These are phyloP conservation scores for Termitomyces sp. DNA, from an alignment of 768 basidiomycete genomes.

Conservation along the genomic window DNA sequence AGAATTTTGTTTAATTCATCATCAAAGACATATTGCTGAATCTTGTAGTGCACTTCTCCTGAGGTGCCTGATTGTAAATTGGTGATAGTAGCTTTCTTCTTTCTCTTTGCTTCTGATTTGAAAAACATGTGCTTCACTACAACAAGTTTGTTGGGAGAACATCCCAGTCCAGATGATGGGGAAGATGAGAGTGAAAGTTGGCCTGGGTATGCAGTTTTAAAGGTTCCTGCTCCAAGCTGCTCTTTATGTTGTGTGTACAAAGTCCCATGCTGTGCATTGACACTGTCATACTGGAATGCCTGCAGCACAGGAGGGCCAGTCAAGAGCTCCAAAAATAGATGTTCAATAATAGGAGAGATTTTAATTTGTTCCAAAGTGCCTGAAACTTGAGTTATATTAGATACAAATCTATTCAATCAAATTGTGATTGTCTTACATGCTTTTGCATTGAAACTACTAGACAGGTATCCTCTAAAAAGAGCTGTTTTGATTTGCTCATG, in stretches of 20 bases:
- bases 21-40: not conserved
- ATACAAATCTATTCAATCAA: no score
- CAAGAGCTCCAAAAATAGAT: not conserved
- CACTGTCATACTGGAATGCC: not conserved
- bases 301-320: not conserved
- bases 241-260: not conserved
- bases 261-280: not conserved
- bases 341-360: not conserved
- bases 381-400: not conserved
- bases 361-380: not conserved
- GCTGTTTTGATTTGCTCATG: not conserved
- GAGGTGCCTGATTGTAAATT: not conserved
- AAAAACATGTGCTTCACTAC: not conserved
- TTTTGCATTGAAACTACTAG: not conserved
- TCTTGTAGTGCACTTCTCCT: not conserved
- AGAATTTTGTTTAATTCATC: not conserved
- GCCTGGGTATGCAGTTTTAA: conserved; percentile 2
- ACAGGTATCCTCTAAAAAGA: not conserved
- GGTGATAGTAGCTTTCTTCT: not conserved
- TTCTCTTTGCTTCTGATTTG: not conserved
- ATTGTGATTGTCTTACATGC: no score
- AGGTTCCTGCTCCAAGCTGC: not conserved
- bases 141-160: not conserved
- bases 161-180: not conserved
- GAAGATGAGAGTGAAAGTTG: not conserved